Evolutionary conservation across 2,329 filamentous ascomycete genomes (phyloP).

Genomic region (Colletotrichum tropicicola): DNA sequence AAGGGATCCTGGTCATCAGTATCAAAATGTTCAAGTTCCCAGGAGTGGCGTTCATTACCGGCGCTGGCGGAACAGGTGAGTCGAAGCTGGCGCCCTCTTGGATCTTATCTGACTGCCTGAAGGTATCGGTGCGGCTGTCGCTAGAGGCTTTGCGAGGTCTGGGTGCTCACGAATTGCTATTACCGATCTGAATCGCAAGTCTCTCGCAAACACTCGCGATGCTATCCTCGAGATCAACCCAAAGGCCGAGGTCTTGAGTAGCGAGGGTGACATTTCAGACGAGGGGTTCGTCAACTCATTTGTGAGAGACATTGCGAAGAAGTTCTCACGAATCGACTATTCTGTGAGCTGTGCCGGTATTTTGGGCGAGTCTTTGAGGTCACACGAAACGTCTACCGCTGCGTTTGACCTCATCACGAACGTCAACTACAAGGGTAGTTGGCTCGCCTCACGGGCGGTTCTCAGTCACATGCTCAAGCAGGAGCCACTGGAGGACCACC

Average conservation of each 20-base stretch:
- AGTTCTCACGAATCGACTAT: constrained; percentile 62
- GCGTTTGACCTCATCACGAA: constrained; percentile 62
- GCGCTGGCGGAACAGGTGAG: constrained; percentile 55
- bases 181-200: constrained; percentile 56
- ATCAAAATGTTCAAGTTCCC: constrained; percentile 41
- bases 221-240: constrained; percentile 44
- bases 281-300: constrained; percentile 52
- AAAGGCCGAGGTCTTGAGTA: constrained; percentile 40
- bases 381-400: constrained; percentile 54
- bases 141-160: constrained; percentile 56
- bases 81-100: background rate
- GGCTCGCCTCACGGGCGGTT: constrained; percentile 54
- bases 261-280: constrained; percentile 57
- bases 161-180: constrained; percentile 62
- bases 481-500: constrained; percentile 49
- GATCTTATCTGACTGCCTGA: background rate
- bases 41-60: constrained; percentile 56
- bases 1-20: background rate
- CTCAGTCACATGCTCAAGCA: constrained; percentile 56
- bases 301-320: constrained; percentile 38
- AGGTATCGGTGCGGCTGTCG: constrained; percentile 66
- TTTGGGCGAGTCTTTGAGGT: constrained; percentile 49
- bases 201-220: constrained; percentile 47
- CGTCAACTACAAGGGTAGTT: constrained; percentile 63
- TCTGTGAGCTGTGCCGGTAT: constrained; percentile 65